phyloP scores from a whole-genome alignment of 345 rosid species.

The Hypericum perforatum region DNA sequence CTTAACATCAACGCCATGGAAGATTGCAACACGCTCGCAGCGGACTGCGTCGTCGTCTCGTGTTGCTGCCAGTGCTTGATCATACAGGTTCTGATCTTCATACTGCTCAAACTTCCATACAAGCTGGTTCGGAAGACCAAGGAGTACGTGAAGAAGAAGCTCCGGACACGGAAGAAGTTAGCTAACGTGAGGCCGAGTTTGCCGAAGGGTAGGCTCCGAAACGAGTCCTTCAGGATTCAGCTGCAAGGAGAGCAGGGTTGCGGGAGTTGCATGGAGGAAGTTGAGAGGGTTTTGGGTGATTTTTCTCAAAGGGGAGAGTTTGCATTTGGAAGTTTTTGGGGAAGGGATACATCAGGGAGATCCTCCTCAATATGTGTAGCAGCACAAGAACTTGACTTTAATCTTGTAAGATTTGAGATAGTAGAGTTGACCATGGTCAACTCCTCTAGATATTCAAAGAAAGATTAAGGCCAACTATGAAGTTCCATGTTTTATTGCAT shows the following conservation, averaged over 20 bases:
- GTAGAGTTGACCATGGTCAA: too few relatives aligned
- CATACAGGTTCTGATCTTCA: conserved; percentile 47
- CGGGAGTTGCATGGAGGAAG: conserved; percentile 41
- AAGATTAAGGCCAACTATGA: too few relatives aligned
- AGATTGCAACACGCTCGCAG: conserved; percentile 51
- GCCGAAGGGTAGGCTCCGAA: conserved; percentile 8
- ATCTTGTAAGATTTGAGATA: too few relatives aligned
- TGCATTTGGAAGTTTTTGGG: conserved; percentile 92
- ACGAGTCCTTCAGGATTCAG: conserved; percentile 13
- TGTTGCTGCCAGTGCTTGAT: conserved; percentile 82
- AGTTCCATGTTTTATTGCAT: too few relatives aligned
- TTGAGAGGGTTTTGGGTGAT: conserved; percentile 47
- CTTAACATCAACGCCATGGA: conserved; percentile 37
- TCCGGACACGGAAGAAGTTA: conserved; percentile 17
- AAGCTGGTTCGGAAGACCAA: conserved; percentile 42
- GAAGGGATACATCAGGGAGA: conserved; percentile 25
- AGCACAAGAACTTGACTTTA: not conserved
- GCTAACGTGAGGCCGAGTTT: conserved; percentile 4
- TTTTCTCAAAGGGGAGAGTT: conserved; percentile 53
- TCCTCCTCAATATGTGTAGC: conserved; percentile 14
- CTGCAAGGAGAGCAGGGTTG: conserved; percentile 10
- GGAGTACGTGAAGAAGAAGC: conserved; percentile 39
- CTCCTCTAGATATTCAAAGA: too few relatives aligned
- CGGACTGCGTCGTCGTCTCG: conserved; percentile 63
- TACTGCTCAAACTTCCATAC: conserved; percentile 47